These are phyloP conservation scores for Microbotryum intermedium DNA, from an alignment of 1,284 basidiomycete genomes.

Conservation along the genomic window DNA sequence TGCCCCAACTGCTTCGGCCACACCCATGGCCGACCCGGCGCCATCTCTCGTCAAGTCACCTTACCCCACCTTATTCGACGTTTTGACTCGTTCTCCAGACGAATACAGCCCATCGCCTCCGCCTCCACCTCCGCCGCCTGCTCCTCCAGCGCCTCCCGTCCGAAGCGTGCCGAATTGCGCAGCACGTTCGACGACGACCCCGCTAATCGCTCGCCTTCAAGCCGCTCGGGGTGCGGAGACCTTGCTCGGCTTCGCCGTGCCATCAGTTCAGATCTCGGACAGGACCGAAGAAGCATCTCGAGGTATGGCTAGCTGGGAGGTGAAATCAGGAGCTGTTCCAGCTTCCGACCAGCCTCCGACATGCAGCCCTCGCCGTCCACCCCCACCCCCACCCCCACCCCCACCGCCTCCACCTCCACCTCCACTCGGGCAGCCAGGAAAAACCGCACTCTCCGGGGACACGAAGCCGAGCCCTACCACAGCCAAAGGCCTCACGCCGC, in stretches of 20 bases:
- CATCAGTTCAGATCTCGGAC: too few relatives aligned
- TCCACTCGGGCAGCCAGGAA: slow-evolving; percentile 6
- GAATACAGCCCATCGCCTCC: slow-evolving; percentile 1
- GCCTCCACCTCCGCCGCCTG: slow-evolving; percentile 7
- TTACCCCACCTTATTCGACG: slow-evolving; percentile 11
- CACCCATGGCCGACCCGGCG: slow-evolving; percentile 8
- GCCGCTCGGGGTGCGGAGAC: too few relatives aligned
- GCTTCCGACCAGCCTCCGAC: neutral
- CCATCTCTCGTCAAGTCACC: neutral
- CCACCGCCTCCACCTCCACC: slow-evolving; percentile 13
- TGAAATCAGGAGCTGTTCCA: too few relatives aligned
- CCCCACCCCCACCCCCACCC: slow-evolving; percentile 16
- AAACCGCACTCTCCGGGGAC: slow-evolving; percentile 16
- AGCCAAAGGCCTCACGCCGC: neutral
- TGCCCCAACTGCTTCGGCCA: slow-evolving; percentile 13
- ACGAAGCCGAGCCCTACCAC: slow-evolving; percentile 8
- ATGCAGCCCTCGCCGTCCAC: slow-evolving; percentile 27
- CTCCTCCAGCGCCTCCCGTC: slow-evolving; percentile 8
- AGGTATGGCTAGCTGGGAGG: too few relatives aligned
- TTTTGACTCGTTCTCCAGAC: slow-evolving; percentile 32
- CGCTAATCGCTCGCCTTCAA: too few relatives aligned
- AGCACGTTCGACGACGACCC: too few relatives aligned
- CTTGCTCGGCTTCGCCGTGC: too few relatives aligned
- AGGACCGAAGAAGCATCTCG: too few relatives aligned
- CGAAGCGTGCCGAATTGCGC: too few relatives aligned